Evolutionary conservation across 352 stramenopile species (phyloP).

Genomic region (Phytophthora sansomeana): DNA sequence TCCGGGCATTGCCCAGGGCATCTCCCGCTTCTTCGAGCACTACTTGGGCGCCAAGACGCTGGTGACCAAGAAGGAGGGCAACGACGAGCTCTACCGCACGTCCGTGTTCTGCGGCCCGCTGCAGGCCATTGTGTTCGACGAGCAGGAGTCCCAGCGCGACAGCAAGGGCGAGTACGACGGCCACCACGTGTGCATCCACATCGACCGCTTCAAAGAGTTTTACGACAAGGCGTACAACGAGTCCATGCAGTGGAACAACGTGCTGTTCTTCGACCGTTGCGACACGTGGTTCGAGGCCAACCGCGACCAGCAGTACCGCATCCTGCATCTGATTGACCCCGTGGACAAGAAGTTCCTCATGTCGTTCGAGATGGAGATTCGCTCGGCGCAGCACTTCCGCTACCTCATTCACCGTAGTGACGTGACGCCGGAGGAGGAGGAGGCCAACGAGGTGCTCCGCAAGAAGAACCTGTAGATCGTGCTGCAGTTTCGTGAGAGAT

Average conservation of each 20-base stretch:
- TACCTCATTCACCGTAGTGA: constrained; percentile 72
- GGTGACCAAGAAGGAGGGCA: constrained; percentile 49
- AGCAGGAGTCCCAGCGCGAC: constrained; percentile 57
- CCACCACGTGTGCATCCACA: constrained; percentile 81
- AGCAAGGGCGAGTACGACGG: constrained; percentile 76
- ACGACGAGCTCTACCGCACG: constrained; percentile 49
- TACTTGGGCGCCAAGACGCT: constrained; percentile 67
- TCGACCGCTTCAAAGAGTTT: constrained; percentile 70
- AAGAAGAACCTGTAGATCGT: constrained; percentile 64
- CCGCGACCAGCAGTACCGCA: constrained; percentile 78
- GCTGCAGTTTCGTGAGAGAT: constrained; percentile 14
- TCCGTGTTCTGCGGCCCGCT: constrained; percentile 62
- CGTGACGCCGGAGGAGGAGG: constrained; percentile 58
- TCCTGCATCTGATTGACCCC: constrained; percentile 71
- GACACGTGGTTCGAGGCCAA: constrained; percentile 72
- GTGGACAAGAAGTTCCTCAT: constrained; percentile 70
- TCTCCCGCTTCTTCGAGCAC: constrained; percentile 75
- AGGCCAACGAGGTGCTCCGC: constrained; percentile 61
- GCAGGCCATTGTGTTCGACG: constrained; percentile 72
- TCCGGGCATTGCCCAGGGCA: constrained; percentile 62
- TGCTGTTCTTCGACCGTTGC: constrained; percentile 76
- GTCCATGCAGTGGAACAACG: constrained; percentile 77
- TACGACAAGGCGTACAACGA: constrained; percentile 69
- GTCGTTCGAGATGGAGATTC: constrained; percentile 78
- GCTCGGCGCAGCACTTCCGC: constrained; percentile 71